phyloP scores from a whole-genome alignment of 2,329 filamentous ascomycete genomes.

The Cytospora piceicola region DNA sequence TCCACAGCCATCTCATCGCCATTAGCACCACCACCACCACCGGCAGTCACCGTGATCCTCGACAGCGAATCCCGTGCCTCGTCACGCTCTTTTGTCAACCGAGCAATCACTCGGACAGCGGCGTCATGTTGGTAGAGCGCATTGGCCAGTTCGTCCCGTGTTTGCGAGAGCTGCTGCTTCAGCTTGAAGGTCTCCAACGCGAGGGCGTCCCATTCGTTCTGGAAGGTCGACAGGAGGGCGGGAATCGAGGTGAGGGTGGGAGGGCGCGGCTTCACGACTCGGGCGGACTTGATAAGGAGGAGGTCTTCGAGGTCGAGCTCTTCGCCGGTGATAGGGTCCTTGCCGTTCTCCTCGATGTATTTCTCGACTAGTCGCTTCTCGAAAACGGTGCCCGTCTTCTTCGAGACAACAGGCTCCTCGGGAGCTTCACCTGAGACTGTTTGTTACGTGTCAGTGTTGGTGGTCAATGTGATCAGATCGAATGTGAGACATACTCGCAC shows the following conservation, averaged over 20 bases:
- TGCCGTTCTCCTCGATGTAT: constrained; percentile 90
- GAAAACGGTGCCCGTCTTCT: constrained; percentile 91
- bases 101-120: constrained; percentile 91
- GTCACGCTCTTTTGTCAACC: constrained; percentile 87
- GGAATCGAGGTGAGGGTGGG: constrained; percentile 96
- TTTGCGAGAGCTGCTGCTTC: constrained; percentile 85
- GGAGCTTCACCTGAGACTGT: constrained; percentile 95
- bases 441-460: constrained; percentile 11
- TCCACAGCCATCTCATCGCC: constrained; percentile 96
- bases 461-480: background rate
- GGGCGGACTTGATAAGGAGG: constrained; percentile 80
- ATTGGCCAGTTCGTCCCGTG: constrained; percentile 89
- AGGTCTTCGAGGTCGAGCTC: constrained; percentile 84
- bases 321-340: constrained; percentile 88
- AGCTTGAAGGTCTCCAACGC: constrained; percentile 91
- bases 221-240: constrained; percentile 89
- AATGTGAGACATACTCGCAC: constrained; percentile 24
- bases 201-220: constrained; percentile 97
- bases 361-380: constrained; percentile 95
- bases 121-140: constrained; percentile 97
- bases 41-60: constrained; percentile 72
- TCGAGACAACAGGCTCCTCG: constrained; percentile 90
- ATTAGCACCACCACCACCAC: constrained; percentile 50
- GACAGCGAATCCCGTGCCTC: constrained; percentile 89
- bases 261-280: constrained; percentile 84